phyloP scores from a whole-genome alignment of 106 monocot genomes.

The Acorus gramineus region DNA sequence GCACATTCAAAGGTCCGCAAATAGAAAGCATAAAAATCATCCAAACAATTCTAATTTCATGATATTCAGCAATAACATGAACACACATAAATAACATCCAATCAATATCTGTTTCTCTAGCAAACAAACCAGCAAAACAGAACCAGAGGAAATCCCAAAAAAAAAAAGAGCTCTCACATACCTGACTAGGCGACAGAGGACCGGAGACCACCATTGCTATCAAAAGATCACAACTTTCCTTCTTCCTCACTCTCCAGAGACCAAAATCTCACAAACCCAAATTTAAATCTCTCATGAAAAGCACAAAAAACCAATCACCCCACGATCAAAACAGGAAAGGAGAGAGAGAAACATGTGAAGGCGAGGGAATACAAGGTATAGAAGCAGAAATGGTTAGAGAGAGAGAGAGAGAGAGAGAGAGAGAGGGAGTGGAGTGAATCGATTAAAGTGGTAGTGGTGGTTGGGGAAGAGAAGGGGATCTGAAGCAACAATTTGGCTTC shows the following conservation, averaged over 20 bases:
- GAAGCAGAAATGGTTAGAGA: not conserved
- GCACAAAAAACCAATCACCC: too few species aligned
- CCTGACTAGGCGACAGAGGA: constrained; percentile 48
- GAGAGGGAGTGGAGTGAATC: not conserved
- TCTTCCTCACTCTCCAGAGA: not conserved
- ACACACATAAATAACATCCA: too few species aligned
- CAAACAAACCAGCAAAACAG: not conserved
- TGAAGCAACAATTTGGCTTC: constrained; percentile 7
- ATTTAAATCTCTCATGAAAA: too few species aligned
- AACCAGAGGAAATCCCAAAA: not conserved
- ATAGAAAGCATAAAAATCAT: too few species aligned
- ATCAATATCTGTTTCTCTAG: too few species aligned
- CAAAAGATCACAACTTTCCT: not conserved
- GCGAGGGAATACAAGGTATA: not conserved
- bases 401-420: not conserved
- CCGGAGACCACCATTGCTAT: constrained; percentile 30
- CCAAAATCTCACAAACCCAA: too few species aligned
- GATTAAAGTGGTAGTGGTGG: too few species aligned
- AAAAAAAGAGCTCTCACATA: constrained; percentile 1
- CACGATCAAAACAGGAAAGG: too few species aligned
- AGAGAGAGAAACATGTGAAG: not conserved
- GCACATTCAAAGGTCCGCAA: too few species aligned
- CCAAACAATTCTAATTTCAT: too few species aligned
- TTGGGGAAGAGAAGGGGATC: not conserved
- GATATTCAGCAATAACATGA: too few species aligned